Conservation (phyloP, 2,329 filamentous ascomycete species). For the Monilinia laxa region DNA sequence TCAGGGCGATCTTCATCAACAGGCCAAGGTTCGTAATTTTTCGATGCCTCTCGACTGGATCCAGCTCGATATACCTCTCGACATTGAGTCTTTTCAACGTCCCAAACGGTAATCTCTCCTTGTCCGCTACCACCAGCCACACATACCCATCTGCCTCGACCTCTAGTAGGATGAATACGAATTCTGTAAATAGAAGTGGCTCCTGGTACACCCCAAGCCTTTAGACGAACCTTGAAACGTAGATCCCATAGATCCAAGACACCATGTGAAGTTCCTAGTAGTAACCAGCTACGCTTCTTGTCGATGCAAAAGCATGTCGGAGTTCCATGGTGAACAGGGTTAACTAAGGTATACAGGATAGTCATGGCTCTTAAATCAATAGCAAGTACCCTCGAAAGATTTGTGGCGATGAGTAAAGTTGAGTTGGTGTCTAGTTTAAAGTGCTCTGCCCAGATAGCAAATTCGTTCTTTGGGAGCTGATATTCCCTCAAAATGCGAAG, state of each 20-base stretch:
- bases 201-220: conserved; percentile 83
- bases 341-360: conserved; percentile 75
- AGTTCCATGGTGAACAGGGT: conserved; percentile 86
- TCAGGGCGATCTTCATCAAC: conserved; percentile 88
- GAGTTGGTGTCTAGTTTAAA: conserved; percentile 80
- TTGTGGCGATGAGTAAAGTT: conserved; percentile 83
- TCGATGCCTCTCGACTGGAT: conserved; percentile 58
- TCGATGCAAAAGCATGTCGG: conserved; percentile 91
- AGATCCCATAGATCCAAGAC: conserved; percentile 94
- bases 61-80: conserved; percentile 79
- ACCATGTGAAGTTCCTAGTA: conserved; percentile 88
- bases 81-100: conserved; percentile 85
- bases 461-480: conserved; percentile 70
- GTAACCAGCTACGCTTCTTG: conserved; percentile 81
- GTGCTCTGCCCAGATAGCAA: conserved; percentile 88
- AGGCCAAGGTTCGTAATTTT: conserved; percentile 78
- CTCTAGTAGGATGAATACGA: conserved; percentile 73
- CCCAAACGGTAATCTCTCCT: conserved; percentile 93
- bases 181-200: conserved; percentile 79
- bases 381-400: conserved; percentile 76
- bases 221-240: conserved; percentile 85
- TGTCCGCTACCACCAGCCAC: conserved; percentile 83
- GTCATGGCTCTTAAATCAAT: conserved; percentile 87
- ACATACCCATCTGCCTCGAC: conserved; percentile 80
- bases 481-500: conserved; percentile 76